These are phyloP conservation scores for Inga laurina DNA, from an alignment of 306 rosid genomes.

Conservation along the genomic window DNA sequence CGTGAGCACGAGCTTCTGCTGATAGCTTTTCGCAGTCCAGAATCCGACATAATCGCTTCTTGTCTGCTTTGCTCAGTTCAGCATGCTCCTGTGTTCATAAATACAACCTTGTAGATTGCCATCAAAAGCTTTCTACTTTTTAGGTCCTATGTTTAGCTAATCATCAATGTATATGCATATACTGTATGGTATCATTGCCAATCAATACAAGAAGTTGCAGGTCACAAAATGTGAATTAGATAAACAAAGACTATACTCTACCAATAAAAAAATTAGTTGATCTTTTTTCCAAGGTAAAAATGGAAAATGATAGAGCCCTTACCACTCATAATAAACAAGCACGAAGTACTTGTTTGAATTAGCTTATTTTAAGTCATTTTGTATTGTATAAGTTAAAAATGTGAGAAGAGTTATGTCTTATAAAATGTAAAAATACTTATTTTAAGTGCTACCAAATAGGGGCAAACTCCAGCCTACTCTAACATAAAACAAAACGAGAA, in stretches of 20 bases:
- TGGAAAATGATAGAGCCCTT: too few species aligned
- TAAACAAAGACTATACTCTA: too few species aligned
- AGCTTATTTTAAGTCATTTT: too few species aligned
- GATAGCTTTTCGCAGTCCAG: constrained; percentile 77
- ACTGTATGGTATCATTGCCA: background rate
- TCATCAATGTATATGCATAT: background rate
- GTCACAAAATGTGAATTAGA: background rate
- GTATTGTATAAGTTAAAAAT: too few species aligned
- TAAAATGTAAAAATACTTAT: too few species aligned
- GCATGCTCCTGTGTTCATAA: constrained; percentile 58
- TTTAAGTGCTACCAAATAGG: too few species aligned
- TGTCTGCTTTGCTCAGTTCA: constrained; percentile 68
- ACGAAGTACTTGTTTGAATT: too few species aligned
- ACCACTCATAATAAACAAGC: too few species aligned
- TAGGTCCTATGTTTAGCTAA: background rate
- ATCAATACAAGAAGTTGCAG: background rate
- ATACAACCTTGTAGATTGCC: background rate
- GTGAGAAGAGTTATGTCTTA: too few species aligned
- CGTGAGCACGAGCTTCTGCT: constrained; percentile 65
- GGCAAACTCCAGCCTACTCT: background rate
- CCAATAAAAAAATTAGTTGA: too few species aligned
- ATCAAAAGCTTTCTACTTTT: background rate
- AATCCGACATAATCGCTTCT: constrained; percentile 63
- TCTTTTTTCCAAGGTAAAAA: too few species aligned
- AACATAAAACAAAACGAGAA: too few species aligned